Conservation (phyloP, 805 yeast species). For the Sugiyamaella chiloensis region DNA sequence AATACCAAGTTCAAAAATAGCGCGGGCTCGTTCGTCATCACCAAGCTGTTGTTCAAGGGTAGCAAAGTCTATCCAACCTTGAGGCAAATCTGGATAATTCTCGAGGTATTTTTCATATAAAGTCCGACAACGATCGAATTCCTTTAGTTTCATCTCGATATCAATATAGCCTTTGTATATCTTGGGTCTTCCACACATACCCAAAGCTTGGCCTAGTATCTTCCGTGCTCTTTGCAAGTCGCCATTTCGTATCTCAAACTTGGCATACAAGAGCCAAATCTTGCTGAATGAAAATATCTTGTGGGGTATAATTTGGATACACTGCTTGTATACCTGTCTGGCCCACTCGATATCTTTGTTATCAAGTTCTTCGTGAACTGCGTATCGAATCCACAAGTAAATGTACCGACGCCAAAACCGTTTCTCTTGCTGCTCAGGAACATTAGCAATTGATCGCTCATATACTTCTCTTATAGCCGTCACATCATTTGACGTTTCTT, state of each 20-base stretch:
- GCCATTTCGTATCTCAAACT: slow-evolving; percentile 68
- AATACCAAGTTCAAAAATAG: slow-evolving; percentile 55
- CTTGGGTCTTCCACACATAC: slow-evolving; percentile 51
- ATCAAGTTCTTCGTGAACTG: slow-evolving; percentile 57
- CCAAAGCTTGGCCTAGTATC: slow-evolving; percentile 69
- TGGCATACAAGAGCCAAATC: slow-evolving; percentile 67
- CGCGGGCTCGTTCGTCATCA: slow-evolving; percentile 66
- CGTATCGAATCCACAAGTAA: slow-evolving; percentile 64
- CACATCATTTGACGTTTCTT: slow-evolving; percentile 34
- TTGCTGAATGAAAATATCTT: slow-evolving; percentile 62
- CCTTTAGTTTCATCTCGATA: slow-evolving; percentile 64
- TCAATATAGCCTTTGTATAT: slow-evolving; percentile 62
- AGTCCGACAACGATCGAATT: slow-evolving; percentile 75
- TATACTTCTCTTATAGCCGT: slow-evolving; percentile 36
- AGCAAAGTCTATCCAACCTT: slow-evolving; percentile 63
- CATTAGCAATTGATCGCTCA: slow-evolving; percentile 42
- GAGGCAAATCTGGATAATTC: slow-evolving; percentile 38
- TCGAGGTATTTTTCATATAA: slow-evolving; percentile 68
- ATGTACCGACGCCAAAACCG: slow-evolving; percentile 66
- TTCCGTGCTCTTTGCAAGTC: slow-evolving; percentile 55
- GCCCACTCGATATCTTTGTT: slow-evolving; percentile 44
- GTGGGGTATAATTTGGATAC: slow-evolving; percentile 55
- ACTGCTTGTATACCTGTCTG: slow-evolving; percentile 48
- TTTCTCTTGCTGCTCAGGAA: slow-evolving; percentile 37
- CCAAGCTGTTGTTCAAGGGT: slow-evolving; percentile 63